phyloP scores from a whole-genome alignment of 306 rosid species.

The Geum urbanum region DNA sequence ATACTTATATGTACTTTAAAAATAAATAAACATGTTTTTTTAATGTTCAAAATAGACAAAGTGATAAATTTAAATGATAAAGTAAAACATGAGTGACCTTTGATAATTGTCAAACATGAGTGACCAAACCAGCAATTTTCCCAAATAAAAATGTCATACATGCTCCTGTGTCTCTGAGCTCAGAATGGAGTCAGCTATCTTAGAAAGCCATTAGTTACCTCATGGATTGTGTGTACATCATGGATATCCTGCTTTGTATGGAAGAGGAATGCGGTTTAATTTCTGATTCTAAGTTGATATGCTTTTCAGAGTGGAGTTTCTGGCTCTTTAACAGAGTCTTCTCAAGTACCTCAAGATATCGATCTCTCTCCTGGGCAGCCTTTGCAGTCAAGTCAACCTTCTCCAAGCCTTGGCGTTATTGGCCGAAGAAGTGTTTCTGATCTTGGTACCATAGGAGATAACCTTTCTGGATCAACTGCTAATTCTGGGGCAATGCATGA shows the following conservation, averaged over 20 bases:
- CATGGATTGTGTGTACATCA: neutral
- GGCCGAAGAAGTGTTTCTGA: constrained; percentile 93
- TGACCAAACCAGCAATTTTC: too few species aligned
- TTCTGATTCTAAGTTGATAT: constrained; percentile 14
- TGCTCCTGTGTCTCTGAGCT: too few species aligned
- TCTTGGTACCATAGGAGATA: constrained; percentile 87
- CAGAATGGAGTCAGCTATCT: too few species aligned
- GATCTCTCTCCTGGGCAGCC: constrained; percentile 94
- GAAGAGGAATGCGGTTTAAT: constrained; percentile 9
- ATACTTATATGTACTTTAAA: too few species aligned
- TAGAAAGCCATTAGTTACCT: neutral
- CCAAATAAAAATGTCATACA: too few species aligned
- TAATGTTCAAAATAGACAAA: too few species aligned
- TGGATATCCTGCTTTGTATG: constrained; percentile 1
- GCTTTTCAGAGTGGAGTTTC: constrained; percentile 65
- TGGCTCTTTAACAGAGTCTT: constrained; percentile 62
- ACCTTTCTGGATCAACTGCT: constrained; percentile 48
- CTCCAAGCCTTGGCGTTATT: constrained; percentile 83
- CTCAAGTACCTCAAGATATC: constrained; percentile 60
- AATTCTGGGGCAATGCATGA: constrained; percentile 70
- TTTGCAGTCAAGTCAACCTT: constrained; percentile 66
- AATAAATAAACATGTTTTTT: neutral
- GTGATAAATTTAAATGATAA: too few species aligned
- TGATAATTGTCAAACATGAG: too few species aligned
- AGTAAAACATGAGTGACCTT: too few species aligned